Base-by-base conservation (phyloP, 2,329 filamentous ascomycete genomes). In the Massarina eburnea region DNA sequence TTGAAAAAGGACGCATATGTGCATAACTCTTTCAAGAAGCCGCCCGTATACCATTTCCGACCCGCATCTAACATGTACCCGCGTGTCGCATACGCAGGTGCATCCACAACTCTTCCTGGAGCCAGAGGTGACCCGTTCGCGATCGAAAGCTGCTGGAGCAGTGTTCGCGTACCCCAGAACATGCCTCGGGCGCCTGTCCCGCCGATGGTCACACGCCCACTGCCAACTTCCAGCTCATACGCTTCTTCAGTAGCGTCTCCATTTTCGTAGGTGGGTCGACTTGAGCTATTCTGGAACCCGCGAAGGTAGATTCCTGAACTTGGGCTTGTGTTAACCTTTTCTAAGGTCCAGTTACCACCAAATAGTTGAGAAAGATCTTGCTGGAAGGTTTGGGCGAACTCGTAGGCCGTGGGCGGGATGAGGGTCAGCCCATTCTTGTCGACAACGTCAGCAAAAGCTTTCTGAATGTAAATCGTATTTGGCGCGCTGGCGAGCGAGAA, bases 381-480 rank as follows among this genome's bases (percentile, higher is more conserved):
- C 18, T 62, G 55, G 45, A 80, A 79, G 0, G 70, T 74, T 15
- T 66, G 55, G 2, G 77, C 77, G 33, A 80, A 80, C 3, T 79
- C 73, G n/a, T 64, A 52, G 1, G 74, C 74, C 0, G 72, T 74
- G 0, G 78, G 78, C 1, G 78, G 78, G 34, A 80, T 80, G 8
- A 80, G 66, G 0, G 76, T 80, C 21, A 79, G 57, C 1, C 77
- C 77, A 39, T 72, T 62, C 0, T 65, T 62, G 43, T 81, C 78
- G 7, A 59, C 65, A 24, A 50, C 54, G 1, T 64, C 54, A 0
- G 74, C 71, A 37, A 80, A 73, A 1, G 46, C 49, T 1, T 53
- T 49, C 3, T 73, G 58, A 8, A 80, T 70, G 45, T 74, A 80
- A 22, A 77, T 69, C 3, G 58, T 70, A 34, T 56, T 61, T 8